A percentile compares a stretch with the other conserved stretches of the same genome.
Conservation (phyloP, 768 basidiomycete species). For the Pulveroboletus sp. region DNA sequence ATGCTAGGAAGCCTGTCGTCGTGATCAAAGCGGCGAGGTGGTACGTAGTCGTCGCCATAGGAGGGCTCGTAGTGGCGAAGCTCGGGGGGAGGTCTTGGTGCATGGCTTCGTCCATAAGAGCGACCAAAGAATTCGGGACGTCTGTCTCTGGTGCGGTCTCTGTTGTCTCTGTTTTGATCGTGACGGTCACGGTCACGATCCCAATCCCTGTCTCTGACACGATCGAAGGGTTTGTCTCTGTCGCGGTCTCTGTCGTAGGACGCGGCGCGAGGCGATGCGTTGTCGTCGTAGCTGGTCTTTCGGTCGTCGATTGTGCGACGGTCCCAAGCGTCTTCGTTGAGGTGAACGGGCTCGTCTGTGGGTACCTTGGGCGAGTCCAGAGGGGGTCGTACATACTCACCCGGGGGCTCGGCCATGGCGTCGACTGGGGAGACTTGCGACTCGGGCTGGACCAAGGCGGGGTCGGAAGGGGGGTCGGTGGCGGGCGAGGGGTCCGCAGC, state of each 20-base stretch:
- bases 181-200: conserved; percentile 37
- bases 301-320: conserved; percentile 30
- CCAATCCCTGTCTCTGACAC: conserved; percentile 33
- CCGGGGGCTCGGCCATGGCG: conserved; percentile 14
- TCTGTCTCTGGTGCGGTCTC: conserved; percentile 32
- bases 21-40: conserved; percentile 33
- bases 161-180: conserved; percentile 13
- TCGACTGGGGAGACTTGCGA: conserved; percentile 5
- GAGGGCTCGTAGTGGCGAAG: conserved; percentile 48
- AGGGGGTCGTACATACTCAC: conserved; percentile 31
- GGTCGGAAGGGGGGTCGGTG: conserved; percentile 16
- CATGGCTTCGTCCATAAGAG: conserved; percentile 38
- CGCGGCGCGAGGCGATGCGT: conserved; percentile 8
- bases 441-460: conserved; percentile 13
- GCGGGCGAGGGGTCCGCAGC: conserved; percentile 25
- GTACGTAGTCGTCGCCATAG: conserved; percentile 34
- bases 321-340: conserved; percentile 28
- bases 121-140: conserved; percentile 37
- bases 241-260: conserved; percentile 32
- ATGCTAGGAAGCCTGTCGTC: conserved; percentile 27
- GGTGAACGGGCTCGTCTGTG: conserved; percentile 25
- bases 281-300: conserved; percentile 28
- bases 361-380: conserved; percentile 22
- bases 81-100: conserved; percentile 44
- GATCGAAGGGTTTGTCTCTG: conserved; percentile 32